Base-by-base conservation (phyloP, 2,329 filamentous ascomycete genomes). In the Monosporascus sp. region DNA sequence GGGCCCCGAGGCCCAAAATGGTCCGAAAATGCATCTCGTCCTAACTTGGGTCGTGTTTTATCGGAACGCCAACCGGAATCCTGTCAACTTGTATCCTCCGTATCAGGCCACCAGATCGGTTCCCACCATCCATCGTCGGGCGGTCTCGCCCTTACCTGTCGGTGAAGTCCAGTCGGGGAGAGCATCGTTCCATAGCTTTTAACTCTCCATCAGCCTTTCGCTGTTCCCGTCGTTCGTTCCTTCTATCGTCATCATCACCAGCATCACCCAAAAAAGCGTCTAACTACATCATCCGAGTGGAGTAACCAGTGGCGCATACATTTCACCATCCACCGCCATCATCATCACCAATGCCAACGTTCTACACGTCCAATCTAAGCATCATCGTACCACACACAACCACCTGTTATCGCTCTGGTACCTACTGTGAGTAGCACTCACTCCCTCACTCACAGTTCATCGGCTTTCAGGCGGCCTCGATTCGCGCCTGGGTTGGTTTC, bases 61-160 rank as follows among this genome's bases (percentile, higher is more conserved):
- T 46, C 43, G 24, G 20, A 25, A 46, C 15, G 43, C 2, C 22
- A 24, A 46, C 14, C 22, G 22, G 15, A 17, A 27, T 46, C 25
- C 14, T 35, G 31, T 35, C 31, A 35, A 35, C 31, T 14, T 35
- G 31, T 35, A 5, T 14, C 31, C 31, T 35, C 31, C 31, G 20
- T 46, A 27, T 46, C 43, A 46, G 24, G 43, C 43, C 43, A 46
- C 25, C 24, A 46, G 25, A 7, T 41, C 24, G 24, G 43, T 31
- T 15, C 24, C 43, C 43, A 46, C 43, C 22, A 31, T 14, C 22
- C 22, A 64, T 54, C 55, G 25, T 65, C 64, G 64, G 64, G 63
- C 64, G 64, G 63, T 64, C 58, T 66, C 64, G 64, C 63, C 64
- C 64, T 64, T 60, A 41, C 43, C 50, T 53, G 50, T 53, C 43